phyloP scores from a whole-genome alignment of 2,329 filamentous ascomycete genomes.

The Stylonectria norvegica region DNA sequence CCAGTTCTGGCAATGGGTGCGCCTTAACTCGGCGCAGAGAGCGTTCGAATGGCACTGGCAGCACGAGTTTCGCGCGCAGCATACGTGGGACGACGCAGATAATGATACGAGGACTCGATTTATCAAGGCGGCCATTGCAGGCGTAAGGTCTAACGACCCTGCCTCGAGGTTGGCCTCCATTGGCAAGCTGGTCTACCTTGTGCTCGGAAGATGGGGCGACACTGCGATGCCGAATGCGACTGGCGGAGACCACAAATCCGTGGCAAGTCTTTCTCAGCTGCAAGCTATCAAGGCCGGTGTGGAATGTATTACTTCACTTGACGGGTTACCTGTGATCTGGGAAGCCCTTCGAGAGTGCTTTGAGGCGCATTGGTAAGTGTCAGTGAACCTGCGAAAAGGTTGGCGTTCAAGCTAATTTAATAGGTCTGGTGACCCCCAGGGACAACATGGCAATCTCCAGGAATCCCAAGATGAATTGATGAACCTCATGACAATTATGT shows the following conservation, averaged over 20 bases:
- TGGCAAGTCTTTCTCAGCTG: slow-evolving; percentile 56
- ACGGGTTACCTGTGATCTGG: slow-evolving; percentile 51
- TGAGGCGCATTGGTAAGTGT: slow-evolving; percentile 50
- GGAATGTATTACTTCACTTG: slow-evolving; percentile 47
- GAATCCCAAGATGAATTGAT: slow-evolving; percentile 58
- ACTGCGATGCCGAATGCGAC: slow-evolving; percentile 54
- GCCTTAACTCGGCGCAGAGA: slow-evolving; percentile 70
- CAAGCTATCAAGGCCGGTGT: slow-evolving; percentile 56
- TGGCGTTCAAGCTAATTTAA: neutral
- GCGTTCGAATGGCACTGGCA: slow-evolving; percentile 77
- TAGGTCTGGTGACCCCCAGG: slow-evolving; percentile 45
- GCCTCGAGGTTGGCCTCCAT: slow-evolving; percentile 51
- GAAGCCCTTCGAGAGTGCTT: slow-evolving; percentile 47
- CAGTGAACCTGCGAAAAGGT: neutral
- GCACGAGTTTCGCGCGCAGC: slow-evolving; percentile 38
- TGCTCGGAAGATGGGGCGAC: slow-evolving; percentile 67
- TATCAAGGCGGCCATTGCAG: slow-evolving; percentile 50
- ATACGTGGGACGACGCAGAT: slow-evolving; percentile 64
- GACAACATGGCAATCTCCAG: slow-evolving; percentile 42
- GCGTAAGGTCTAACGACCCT: slow-evolving; percentile 43
- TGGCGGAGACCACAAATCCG: slow-evolving; percentile 43
- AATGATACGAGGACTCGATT: slow-evolving; percentile 56
- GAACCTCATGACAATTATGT: slow-evolving; percentile 62
- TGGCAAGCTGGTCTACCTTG: slow-evolving; percentile 56
- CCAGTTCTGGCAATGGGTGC: slow-evolving; percentile 77